Conservation (phyloP, 306 rosid genomes). For the Rosa rugosa region DNA sequence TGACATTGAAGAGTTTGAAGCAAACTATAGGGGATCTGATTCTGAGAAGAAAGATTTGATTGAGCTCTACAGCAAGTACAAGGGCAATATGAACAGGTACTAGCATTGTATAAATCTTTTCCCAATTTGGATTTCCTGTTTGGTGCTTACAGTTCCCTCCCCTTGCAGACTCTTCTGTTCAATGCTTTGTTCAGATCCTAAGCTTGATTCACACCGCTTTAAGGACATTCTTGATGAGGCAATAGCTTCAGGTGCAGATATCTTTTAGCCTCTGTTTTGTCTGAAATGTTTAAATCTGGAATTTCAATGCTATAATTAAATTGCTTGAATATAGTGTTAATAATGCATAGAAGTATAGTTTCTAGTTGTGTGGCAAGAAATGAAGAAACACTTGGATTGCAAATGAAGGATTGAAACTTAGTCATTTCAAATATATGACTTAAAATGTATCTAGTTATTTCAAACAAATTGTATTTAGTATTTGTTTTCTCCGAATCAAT, state of each 20-base stretch:
- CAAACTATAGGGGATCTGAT: conserved; percentile 78
- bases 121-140: conserved; percentile 18
- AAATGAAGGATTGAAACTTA: neutral
- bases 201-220: conserved; percentile 81
- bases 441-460: neutral
- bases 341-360: neutral
- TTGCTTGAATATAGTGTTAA: neutral
- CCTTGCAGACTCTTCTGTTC: conserved; percentile 80
- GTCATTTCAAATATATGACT: neutral
- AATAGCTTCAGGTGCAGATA: conserved; percentile 62
- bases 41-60: conserved; percentile 80
- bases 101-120: neutral
- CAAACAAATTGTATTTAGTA: neutral
- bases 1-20: conserved; percentile 86
- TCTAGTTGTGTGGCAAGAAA: neutral
- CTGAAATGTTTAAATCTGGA: neutral
- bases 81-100: conserved; percentile 87
- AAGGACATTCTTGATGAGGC: conserved; percentile 77
- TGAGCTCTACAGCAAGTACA: conserved; percentile 56
- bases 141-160: conserved; percentile 19
- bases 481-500: neutral
- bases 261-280: conserved; percentile 19
- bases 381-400: neutral
- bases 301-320: neutral
- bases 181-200: conserved; percentile 92